phyloP scores from a whole-genome alignment of 2,329 filamentous ascomycete genomes.

The Didymella pomorum region DNA sequence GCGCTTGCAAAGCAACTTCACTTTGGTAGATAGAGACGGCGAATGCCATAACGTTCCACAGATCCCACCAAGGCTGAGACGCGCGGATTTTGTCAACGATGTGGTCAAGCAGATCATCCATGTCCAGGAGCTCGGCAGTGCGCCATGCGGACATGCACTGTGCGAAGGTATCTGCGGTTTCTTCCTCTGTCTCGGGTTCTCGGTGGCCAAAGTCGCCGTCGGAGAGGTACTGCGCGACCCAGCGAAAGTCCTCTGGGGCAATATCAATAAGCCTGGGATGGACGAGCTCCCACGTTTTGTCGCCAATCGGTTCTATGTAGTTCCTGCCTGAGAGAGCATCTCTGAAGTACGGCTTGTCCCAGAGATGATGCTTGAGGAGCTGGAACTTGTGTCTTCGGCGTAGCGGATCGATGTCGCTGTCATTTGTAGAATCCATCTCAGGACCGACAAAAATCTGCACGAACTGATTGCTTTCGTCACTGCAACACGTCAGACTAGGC shows the following conservation, averaged over 20 bases:
- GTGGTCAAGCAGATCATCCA: constrained; percentile 40
- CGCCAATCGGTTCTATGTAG: constrained; percentile 22
- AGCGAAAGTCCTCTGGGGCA: constrained; percentile 31
- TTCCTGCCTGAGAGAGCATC: constrained; percentile 17
- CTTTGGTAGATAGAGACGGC: constrained; percentile 26
- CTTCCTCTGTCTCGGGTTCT: constrained; percentile 21
- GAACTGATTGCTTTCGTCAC: constrained; percentile 28
- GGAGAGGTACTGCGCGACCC: constrained; percentile 36
- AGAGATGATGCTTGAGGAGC: constrained; percentile 18
- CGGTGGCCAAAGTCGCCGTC: constrained; percentile 33
- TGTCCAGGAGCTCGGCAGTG: constrained; percentile 28
- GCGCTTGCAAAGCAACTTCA: constrained; percentile 8
- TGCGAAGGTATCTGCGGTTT: constrained; percentile 22
- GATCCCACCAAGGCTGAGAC: constrained; percentile 10
- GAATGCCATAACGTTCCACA: constrained; percentile 26
- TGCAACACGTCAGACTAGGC: not conserved
- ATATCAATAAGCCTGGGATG: constrained; percentile 30
- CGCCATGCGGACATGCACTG: constrained; percentile 38
- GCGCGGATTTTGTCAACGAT: constrained; percentile 33
- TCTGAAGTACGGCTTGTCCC: constrained; percentile 29
- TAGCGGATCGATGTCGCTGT: constrained; percentile 25
- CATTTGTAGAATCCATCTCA: not conserved
- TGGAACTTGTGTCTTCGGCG: constrained; percentile 14
- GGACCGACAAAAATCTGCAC: constrained; percentile 27
- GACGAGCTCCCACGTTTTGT: constrained; percentile 27